A percentile compares a stretch with the other conserved stretches of the same genome.
These are phyloP conservation scores for Paracoccidioides lutzii DNA, from an alignment of 2,329 filamentous ascomycete species.

Conservation along the genomic window DNA sequence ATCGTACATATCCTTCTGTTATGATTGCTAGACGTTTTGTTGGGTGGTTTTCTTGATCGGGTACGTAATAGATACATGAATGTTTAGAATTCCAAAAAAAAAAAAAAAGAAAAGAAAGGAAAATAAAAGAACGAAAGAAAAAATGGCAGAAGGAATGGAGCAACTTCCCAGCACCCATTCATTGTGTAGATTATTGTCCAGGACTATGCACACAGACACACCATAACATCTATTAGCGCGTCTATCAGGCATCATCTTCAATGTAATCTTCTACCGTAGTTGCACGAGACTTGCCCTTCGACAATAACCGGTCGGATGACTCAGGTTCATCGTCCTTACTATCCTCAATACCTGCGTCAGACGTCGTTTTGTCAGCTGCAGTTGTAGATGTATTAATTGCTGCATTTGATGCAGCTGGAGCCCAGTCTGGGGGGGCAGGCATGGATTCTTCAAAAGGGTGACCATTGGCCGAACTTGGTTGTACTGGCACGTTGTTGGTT, in stretches of 20 bases:
- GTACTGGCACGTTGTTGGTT: neutral
- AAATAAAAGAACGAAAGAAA: no score
- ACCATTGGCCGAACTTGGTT: neutral
- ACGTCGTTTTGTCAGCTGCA: neutral
- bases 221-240: neutral
- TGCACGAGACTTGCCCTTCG: constrained; percentile 11
- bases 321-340: neutral
- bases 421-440: constrained; percentile 1
- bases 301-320: neutral
- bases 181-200: neutral
- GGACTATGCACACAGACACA: neutral
- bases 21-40: no score
- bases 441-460: neutral
- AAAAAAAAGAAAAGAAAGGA: neutral
- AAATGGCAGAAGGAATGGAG: no score
- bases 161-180: no score
- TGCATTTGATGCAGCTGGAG: constrained; percentile 1
- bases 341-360: neutral
- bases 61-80: neutral
- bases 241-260: constrained; percentile 5
- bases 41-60: no score
- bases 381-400: neutral
- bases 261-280: constrained; percentile 11
- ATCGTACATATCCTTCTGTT: neutral
- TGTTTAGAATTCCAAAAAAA: neutral